Evolutionary conservation across 2,329 filamentous ascomycete genomes (phyloP).

Genomic region (Aspergillus sp.): DNA sequence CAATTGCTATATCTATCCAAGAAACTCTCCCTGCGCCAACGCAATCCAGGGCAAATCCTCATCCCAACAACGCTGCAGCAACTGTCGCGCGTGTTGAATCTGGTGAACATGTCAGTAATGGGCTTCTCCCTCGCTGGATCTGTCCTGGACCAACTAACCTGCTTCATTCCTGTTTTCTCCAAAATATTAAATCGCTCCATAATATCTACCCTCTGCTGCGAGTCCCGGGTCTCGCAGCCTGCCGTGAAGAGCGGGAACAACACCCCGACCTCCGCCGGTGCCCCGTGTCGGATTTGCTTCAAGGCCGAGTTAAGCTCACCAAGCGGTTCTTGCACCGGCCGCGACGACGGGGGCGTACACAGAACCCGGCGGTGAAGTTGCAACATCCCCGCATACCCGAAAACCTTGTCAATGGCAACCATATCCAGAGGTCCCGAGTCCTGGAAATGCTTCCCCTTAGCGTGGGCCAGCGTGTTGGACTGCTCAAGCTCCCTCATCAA

Average conservation of each 20-base stretch:
- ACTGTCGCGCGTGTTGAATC: conserved; percentile 32
- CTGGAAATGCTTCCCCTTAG: conserved; percentile 31
- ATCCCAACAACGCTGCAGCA: conserved; percentile 35
- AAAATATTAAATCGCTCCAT: conserved; percentile 57
- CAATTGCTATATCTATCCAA: no score
- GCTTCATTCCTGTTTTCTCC: conserved; percentile 66
- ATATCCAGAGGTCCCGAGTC: conserved; percentile 38
- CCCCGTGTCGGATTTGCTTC: conserved; percentile 53
- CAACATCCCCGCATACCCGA: conserved; percentile 68
- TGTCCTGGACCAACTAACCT: no score
- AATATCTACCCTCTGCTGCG: conserved; percentile 49
- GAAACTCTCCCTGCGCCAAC: conserved; percentile 30
- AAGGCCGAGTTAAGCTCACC: conserved; percentile 55
- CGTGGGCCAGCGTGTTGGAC: conserved; percentile 37
- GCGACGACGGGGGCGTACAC: conserved; percentile 48
- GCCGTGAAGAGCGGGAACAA: conserved; percentile 78
- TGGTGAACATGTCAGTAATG: conserved; percentile 7
- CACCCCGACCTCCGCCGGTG: conserved; percentile 63
- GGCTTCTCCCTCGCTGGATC: no score
- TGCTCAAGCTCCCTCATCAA: conserved; percentile 54
- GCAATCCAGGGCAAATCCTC: conserved; percentile 30
- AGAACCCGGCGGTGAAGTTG: conserved; percentile 67
- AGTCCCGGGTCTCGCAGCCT: conserved; percentile 59
- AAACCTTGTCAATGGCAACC: conserved; percentile 63
- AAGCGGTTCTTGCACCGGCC: conserved; percentile 55